phyloP scores from a whole-genome alignment of 257 asterid species.

The Petunia axillaris region DNA sequence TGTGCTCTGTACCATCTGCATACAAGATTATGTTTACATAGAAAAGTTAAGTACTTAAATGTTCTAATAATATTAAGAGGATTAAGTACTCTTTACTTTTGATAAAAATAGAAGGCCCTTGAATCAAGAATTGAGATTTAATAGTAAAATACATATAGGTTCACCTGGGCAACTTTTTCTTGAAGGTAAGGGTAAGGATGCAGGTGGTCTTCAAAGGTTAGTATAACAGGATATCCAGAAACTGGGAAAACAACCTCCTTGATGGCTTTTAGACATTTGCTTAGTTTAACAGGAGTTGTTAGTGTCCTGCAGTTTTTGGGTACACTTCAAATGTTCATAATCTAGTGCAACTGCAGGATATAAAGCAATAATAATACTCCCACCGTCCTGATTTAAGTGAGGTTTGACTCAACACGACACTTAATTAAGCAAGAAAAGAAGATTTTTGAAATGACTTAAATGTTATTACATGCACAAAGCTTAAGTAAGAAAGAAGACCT shows the following conservation, averaged over 20 bases:
- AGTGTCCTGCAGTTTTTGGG: conserved; percentile 26
- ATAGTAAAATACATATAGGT: background rate
- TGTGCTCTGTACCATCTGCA: conserved; percentile 34
- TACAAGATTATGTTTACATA: background rate
- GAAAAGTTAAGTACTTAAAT: no score
- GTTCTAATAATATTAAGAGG: background rate
- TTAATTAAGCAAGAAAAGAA: background rate
- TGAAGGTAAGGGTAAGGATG: conserved; percentile 30
- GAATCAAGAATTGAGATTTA: background rate
- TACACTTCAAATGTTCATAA: no score
- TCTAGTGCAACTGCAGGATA: background rate
- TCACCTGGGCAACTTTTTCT: conserved; percentile 38
- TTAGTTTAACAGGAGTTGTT: conserved; percentile 36
- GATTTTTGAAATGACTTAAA: background rate
- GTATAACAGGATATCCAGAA: conserved; percentile 37
- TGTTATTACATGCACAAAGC: no score
- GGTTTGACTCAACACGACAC: no score
- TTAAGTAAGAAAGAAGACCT: no score
- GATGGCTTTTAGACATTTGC: conserved; percentile 36
- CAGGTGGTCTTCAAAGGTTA: conserved; percentile 43
- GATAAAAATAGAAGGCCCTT: background rate
- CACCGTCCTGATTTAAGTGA: no score
- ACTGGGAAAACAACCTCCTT: conserved; percentile 30
- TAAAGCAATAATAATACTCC: background rate
- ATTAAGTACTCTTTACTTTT: no score